Evolutionary conservation across 2,329 filamentous ascomycete species (phyloP).

Genomic region (Phyllosticta citrichinensis): DNA sequence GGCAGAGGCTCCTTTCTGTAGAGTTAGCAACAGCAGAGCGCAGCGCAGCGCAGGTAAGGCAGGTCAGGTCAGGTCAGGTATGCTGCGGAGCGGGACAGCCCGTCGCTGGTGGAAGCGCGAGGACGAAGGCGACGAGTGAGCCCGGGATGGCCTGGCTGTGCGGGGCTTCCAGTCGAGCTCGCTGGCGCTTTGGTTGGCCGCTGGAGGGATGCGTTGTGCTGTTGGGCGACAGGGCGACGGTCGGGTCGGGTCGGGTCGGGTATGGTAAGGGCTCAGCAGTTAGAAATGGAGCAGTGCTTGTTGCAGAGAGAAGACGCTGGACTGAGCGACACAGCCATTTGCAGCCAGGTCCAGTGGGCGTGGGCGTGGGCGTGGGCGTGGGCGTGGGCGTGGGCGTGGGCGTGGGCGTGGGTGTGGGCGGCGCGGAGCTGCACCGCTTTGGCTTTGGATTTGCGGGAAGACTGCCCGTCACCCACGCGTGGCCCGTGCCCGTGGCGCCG

Average conservation of each 20-base stretch:
- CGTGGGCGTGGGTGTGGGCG: too few species aligned
- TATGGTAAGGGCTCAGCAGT: background rate
- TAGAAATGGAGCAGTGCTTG: background rate
- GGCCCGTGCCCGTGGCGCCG: background rate
- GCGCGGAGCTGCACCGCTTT: too few species aligned
- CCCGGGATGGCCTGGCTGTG: background rate
- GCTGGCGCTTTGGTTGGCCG: background rate
- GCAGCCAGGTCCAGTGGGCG: too few species aligned
- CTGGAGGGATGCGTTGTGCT: background rate
- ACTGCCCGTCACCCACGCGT: background rate
- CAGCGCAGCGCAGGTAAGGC: background rate
- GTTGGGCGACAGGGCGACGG: background rate
- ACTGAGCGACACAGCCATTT: background rate
- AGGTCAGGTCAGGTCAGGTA: background rate
- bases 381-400: too few species aligned
- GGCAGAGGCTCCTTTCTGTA: background rate
- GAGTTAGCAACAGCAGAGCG: background rate
- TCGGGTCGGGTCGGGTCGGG: too few species aligned
- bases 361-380: too few species aligned
- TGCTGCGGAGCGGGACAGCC: background rate
- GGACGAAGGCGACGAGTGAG: background rate
- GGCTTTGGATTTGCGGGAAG: too few species aligned
- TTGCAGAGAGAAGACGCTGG: background rate
- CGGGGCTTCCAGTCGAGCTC: background rate
- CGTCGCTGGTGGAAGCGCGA: background rate